Base-by-base conservation (phyloP, 208 protist species). In the Trypanosoma melophagium region DNA sequence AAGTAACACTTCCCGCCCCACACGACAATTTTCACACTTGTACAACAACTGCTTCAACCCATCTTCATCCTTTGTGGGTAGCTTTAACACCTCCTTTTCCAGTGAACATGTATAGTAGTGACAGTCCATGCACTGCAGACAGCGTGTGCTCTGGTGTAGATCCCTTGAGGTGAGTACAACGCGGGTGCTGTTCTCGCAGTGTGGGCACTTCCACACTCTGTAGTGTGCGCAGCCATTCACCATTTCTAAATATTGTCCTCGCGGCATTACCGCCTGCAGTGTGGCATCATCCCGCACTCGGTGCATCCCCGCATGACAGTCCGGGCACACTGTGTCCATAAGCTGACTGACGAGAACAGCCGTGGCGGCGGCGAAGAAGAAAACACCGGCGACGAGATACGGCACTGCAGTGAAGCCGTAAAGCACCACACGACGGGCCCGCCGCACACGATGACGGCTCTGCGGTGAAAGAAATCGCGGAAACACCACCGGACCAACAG, bases 111-210 rank as follows among this genome's bases (percentile, higher is more conserved):
- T 95, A 82, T 95, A 92, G 74, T 92, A 92, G 45, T 95, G 66
- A 60, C 89, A 95, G 66, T 95, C 87, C 71, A 90, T 83, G 62
- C 89, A 95, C 76, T 92, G 73, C 55, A 95, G 70, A 75, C 89
- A 95, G 56, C 72, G 70, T 12, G 70, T 86, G 76, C 78, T 93
- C 60, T 95, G 86, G 60, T 95, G 86, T 62, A 93, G 69, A 59
- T 95, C 86, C 21, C 89, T 81, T n/a, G 83, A 90, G 63, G 70
- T 80, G 14, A 95, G 69, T 42, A 84, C 72, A 14, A 92, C 82
- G 51, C 79, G 76, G 9, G 55, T 47, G 54, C 84, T 66, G 28
- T 79, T 61, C 16, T 71, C 55, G 70, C 85, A 91, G 60, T 89
- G 76, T 25, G 83, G 81, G 52, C 89, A 95, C 69, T 86, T 81